Conservation (phyloP, 139 green algal species). For the Diplosphaera chodatii region DNA sequence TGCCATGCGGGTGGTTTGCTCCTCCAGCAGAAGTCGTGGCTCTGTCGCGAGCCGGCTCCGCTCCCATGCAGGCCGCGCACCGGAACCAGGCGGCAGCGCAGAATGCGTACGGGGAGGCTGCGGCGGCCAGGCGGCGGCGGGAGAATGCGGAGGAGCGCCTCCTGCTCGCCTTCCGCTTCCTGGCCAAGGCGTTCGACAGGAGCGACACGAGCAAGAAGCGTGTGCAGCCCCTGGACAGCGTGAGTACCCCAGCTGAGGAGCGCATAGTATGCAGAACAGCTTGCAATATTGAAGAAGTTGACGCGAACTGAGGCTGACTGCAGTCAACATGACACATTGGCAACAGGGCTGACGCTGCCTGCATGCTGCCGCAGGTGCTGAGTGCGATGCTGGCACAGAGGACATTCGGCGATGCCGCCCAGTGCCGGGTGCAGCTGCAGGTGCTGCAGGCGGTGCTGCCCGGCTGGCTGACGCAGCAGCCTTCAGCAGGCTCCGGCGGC, state of each 20-base stretch:
- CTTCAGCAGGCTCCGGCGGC: no score
- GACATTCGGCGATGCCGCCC: not conserved
- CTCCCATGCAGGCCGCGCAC: not conserved
- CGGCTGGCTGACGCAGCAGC: not conserved
- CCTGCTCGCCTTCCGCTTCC: not conserved
- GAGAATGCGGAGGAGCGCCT: not conserved
- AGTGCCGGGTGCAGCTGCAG: not conserved
- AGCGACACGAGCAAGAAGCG: no score
- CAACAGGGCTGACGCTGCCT: no score
- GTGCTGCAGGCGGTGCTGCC: not conserved
- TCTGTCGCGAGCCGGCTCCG: no score
- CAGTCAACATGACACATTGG: no score
- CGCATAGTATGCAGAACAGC: no score
- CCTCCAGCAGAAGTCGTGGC: no score
- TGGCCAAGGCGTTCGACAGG: not conserved
- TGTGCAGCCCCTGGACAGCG: not conserved
- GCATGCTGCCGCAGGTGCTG: not conserved
- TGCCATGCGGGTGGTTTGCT: no score
- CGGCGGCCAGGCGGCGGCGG: no score
- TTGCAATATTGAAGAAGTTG: no score
- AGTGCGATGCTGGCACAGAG: not conserved
- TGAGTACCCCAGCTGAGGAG: no score
- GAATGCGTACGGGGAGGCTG: not conserved
- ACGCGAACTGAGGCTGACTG: no score
- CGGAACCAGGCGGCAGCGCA: not conserved